These are phyloP conservation scores for Hibiscus trionum DNA, from an alignment of 345 rosid genomes.

Conservation along the genomic window DNA sequence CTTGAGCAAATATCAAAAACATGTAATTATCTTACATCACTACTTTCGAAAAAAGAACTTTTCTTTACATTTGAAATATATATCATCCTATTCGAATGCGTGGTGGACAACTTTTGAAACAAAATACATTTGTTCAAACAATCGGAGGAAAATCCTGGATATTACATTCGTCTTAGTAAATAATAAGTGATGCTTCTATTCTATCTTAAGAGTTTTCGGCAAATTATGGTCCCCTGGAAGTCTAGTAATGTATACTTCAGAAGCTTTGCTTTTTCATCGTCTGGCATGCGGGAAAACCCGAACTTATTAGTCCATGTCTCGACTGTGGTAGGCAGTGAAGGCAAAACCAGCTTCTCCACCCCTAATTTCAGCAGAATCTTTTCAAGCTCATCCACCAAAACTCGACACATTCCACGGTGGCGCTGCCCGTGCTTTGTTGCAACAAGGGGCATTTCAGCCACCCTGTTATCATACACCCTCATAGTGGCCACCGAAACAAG, in stretches of 20 bases:
- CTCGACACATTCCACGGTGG: conserved; percentile 41
- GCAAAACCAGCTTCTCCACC: no score
- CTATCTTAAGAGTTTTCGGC: conserved; percentile 33
- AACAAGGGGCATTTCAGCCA: conserved; percentile 53
- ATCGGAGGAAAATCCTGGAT: no score
- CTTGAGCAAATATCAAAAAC: no score
- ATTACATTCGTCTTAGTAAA: not conserved
- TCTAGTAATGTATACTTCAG: conserved; percentile 30
- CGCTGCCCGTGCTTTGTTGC: conserved; percentile 39
- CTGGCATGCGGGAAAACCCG: conserved; percentile 39
- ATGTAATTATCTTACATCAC: no score
- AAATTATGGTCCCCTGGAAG: conserved; percentile 41
- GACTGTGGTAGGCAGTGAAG: no score
- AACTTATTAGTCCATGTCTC: conserved; percentile 13
- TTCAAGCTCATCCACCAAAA: conserved; percentile 27
- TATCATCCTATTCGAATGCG: no score
- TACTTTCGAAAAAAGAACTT: no score
- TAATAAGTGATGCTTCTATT: not conserved
- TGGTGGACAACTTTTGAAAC: not conserved
- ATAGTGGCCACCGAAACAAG: conserved; percentile 44
- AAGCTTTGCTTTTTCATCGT: conserved; percentile 27
- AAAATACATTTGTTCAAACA: no score
- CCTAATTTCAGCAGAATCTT: no score
- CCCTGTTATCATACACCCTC: conserved; percentile 48
- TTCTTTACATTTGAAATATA: no score